A percentile compares a stretch with the other conserved stretches of the same genome.
Evolutionary conservation across 2,329 filamentous ascomycete genomes (phyloP).

Genomic region (Alternaria postmessia): DNA sequence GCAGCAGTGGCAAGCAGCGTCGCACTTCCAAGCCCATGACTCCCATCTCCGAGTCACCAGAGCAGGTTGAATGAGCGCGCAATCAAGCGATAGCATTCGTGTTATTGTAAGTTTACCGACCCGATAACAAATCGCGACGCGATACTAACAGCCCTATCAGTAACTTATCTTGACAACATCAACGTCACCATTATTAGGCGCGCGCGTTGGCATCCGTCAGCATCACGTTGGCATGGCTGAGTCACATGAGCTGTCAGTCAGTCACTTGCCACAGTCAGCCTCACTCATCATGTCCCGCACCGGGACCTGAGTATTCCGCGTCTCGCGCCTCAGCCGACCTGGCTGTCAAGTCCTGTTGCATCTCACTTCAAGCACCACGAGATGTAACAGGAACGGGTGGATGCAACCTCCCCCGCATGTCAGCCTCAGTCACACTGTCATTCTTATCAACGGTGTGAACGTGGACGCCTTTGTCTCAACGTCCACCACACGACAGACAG

Average conservation of each 20-base stretch:
- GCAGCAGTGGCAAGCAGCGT: slow-evolving; percentile 52
- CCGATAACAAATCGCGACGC: slow-evolving; percentile 5
- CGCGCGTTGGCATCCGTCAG: slow-evolving; percentile 7
- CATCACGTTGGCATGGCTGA: slow-evolving; percentile 3
- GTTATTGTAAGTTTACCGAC: slow-evolving; percentile 15
- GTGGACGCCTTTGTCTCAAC: slow-evolving; percentile 1
- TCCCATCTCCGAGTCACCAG: slow-evolving; percentile 52
- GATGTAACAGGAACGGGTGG: background rate
- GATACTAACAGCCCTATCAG: slow-evolving; percentile 15
- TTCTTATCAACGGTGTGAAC: background rate
- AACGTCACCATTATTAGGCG: slow-evolving; percentile 21
- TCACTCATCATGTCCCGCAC: slow-evolving; percentile 8
- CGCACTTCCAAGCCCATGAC: slow-evolving; percentile 54
- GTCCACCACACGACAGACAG: slow-evolving; percentile 3
- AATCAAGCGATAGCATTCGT: slow-evolving; percentile 2
- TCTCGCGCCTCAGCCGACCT: slow-evolving; percentile 3
- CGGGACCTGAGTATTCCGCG: slow-evolving; percentile 5
- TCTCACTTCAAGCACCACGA: background rate
- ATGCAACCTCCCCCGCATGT: slow-evolving; percentile 1
- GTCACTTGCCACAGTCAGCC: slow-evolving; percentile 4
- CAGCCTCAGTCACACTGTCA: slow-evolving; percentile 3
- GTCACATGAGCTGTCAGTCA: slow-evolving; percentile 17
- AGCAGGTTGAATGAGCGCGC: slow-evolving; percentile 47
- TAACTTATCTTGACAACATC: slow-evolving; percentile 11
- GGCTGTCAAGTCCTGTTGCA: background rate